Evolutionary conservation across 768 basidiomycete species (phyloP).

Genomic region (Cystobasidium tubakii): DNA sequence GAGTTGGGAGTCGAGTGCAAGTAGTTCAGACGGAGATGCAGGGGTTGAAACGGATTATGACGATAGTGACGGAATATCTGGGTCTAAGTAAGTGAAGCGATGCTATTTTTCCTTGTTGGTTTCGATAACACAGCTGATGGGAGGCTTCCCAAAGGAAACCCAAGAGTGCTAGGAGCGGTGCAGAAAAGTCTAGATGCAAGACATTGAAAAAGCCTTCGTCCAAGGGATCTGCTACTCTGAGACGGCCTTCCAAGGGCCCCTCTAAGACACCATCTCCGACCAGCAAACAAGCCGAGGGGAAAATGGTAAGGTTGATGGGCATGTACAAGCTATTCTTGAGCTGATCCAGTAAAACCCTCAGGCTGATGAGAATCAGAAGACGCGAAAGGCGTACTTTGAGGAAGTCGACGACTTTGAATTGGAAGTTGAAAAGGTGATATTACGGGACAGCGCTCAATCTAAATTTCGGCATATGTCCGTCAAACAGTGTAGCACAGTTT

Average conservation of each 20-base stretch:
- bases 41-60: neutral
- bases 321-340: neutral
- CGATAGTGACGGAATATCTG: neutral
- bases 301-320: neutral
- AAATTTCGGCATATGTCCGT: neutral
- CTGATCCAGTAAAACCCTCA: neutral
- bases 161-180: neutral
- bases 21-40: neutral
- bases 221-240: neutral
- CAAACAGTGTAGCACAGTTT: neutral
- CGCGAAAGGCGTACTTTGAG: slow-evolving; percentile 4
- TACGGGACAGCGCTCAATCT: neutral
- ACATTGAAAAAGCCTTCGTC: neutral
- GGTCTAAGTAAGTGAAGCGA: neutral
- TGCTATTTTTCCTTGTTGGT: neutral
- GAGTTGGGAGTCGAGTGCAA: slow-evolving; percentile 9
- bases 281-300: neutral
- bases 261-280: neutral
- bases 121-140: neutral
- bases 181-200: neutral
- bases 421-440: neutral
- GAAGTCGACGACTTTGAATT: neutral
- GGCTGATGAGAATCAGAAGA: slow-evolving; percentile 4
- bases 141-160: neutral
- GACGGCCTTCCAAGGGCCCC: neutral